Conservation (phyloP, 1,284 basidiomycete species). For the Farysia itapuensis region DNA sequence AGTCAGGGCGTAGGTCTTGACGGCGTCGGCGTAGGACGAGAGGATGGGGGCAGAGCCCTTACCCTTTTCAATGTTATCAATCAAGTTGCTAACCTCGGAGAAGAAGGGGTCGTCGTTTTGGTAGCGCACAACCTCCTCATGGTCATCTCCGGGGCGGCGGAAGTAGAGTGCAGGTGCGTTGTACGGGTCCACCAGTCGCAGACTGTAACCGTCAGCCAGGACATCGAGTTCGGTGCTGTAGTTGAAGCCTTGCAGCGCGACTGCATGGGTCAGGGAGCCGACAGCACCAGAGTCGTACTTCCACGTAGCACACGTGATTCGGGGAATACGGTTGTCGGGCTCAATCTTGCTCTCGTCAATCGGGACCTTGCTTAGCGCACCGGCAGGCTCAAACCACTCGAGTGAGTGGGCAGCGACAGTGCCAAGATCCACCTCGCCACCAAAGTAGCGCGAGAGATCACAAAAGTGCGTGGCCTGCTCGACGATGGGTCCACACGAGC, state of each 20-base stretch:
- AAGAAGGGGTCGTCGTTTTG: constrained; percentile 60
- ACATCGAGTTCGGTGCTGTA: constrained; percentile 58
- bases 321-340: constrained; percentile 54
- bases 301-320: constrained; percentile 58
- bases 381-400: constrained; percentile 65
- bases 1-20: constrained; percentile 58
- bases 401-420: constrained; percentile 67
- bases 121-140: constrained; percentile 59
- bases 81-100: constrained; percentile 57
- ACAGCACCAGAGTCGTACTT: constrained; percentile 58
- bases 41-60: constrained; percentile 45
- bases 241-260: constrained; percentile 57
- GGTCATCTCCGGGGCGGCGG: constrained; percentile 57
- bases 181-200: constrained; percentile 58
- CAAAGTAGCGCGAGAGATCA: constrained; percentile 87
- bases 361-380: constrained; percentile 75
- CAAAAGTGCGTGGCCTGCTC: constrained; percentile 90
- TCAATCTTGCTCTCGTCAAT: constrained; percentile 78
- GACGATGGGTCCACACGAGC: constrained; percentile 84
- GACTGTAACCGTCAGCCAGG: constrained; percentile 53
- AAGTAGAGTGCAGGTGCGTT: constrained; percentile 58
- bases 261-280: constrained; percentile 57
- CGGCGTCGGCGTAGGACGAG: constrained; percentile 53
- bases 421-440: constrained; percentile 87
- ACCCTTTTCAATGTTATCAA: constrained; percentile 56